Base-by-base conservation (phyloP, 2,329 filamentous ascomycete genomes). In the Fusarium sp. region DNA sequence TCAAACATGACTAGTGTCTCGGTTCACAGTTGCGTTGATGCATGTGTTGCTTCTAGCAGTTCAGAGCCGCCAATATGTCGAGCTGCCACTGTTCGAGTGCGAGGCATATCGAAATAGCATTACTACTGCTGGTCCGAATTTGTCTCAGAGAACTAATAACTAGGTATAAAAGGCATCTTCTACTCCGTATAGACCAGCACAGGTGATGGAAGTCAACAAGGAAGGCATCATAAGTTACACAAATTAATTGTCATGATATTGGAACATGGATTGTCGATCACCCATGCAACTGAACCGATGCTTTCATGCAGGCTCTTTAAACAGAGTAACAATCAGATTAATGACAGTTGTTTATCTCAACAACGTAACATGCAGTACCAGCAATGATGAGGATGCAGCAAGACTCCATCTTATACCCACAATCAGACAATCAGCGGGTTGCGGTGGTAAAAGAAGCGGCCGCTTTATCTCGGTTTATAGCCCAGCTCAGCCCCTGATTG, bases 391-490 rank as follows among this genome's bases (percentile, higher is more conserved):
- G 21, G 8, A 47, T 47, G 41, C 20, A 33, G 29, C 37, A 29
- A 42, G 46, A n/a, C 31, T 56, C 58, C 57, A 56, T 62, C 17
- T 9, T 35, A 11, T 29, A 27, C 20, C 49, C 40, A 46, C 41
- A 56, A 55, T 25, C 41, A 36, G 13, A 25, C 6, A 25, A 55
- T 35, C 35, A 27, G 27, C 18, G 40, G 25, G 46, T 21, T 43
- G 11, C 29, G 29, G 10, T 31, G 25, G 25, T 31, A 4, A 31
- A 31, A 54, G 36, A 51, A 51, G 23, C 29, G 41, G 49, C 41
- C 36, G 27, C 47, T 61, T 60, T 61, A 55, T 54, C 56, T 61
- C 36, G 23, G 41, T 53, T 48, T 35, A 31, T 18, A 31, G n/a
- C n/a, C n/a, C n/a, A n/a, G n/a, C n/a, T n/a, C 35, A 58, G 31